Conservation (phyloP, 1,284 basidiomycete species). For the Athelia psychrophila region DNA sequence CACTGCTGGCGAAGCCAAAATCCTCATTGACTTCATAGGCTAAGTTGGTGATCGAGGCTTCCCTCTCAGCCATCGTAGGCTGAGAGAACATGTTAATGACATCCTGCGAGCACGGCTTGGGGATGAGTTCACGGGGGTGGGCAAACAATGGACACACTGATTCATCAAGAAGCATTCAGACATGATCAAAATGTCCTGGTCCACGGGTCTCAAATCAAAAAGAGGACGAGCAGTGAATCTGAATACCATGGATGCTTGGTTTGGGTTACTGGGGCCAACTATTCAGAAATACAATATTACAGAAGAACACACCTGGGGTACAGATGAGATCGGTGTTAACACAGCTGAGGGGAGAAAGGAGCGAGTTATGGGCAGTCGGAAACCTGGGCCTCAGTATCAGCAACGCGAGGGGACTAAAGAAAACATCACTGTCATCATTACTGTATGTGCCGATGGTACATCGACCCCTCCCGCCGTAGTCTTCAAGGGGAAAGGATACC, state of each 20-base stretch:
- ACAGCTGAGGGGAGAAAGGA: conserved; percentile 7
- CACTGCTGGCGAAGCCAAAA: conserved; percentile 17
- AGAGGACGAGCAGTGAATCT: conserved; percentile 31
- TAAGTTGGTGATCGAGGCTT: conserved; percentile 26
- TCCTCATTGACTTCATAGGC: conserved; percentile 24
- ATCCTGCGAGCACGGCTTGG: conserved; percentile 21
- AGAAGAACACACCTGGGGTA: conserved; percentile 15
- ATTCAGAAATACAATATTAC: conserved; percentile 13
- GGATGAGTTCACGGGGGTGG: conserved; percentile 20
- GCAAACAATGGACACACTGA: too few relatives aligned
- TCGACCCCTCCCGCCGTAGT: conserved; percentile 4
- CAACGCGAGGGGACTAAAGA: conserved; percentile 18
- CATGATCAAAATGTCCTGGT: conserved; percentile 23
- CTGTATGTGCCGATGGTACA: conserved; percentile 27
- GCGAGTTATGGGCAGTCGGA: conserved; percentile 13
- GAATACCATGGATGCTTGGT: conserved; percentile 24
- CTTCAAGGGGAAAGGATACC: not conserved
- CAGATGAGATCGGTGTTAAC: conserved; percentile 23
- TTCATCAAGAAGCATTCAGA: conserved; percentile 23
- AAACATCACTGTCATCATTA: conserved; percentile 25
- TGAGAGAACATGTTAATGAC: conserved; percentile 28
- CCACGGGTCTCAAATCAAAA: conserved; percentile 24
- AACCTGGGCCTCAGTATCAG: conserved; percentile 19
- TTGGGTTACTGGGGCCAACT: conserved; percentile 17
- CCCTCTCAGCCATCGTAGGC: conserved; percentile 26